Evolutionary conservation across 495 filamentous ascomycete genomes (phyloP).

Genomic region (Lophiostoma macrostomum): DNA sequence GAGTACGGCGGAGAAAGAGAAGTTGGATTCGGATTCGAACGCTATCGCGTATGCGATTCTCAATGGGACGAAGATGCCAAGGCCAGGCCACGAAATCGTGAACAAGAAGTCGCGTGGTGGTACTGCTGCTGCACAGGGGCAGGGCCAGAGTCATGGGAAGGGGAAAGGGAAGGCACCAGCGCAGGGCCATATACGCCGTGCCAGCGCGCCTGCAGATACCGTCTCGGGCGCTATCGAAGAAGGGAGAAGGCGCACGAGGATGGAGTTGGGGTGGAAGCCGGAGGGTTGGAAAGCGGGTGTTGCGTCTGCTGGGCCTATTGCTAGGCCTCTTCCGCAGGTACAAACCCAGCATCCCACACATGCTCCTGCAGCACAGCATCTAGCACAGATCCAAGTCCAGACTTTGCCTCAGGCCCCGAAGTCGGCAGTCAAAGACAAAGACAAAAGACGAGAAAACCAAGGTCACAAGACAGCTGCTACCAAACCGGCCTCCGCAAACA

Average conservation of each 20-base stretch:
- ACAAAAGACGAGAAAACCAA: neutral
- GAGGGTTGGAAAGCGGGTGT: conserved; percentile 26
- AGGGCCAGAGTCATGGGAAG: neutral
- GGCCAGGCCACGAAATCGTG: neutral
- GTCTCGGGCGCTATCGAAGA: neutral
- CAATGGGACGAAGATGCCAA: conserved; percentile 9
- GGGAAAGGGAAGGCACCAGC: neutral
- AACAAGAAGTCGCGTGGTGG: too few species aligned
- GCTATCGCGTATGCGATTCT: conserved; percentile 24
- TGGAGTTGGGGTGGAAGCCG: neutral
- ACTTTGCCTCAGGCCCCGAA: conserved; percentile 3
- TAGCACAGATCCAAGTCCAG: too few species aligned
- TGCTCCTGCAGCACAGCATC: too few species aligned
- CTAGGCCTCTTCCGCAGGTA: too few species aligned
- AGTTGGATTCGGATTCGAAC: neutral
- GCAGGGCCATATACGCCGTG: conserved; percentile 5
- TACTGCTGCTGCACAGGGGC: too few species aligned
- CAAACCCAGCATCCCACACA: too few species aligned
- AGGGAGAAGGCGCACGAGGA: too few species aligned
- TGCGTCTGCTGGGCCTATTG: too few species aligned
- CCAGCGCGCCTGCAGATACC: conserved; percentile 21
- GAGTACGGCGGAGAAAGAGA: too few species aligned
- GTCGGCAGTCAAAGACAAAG: neutral
- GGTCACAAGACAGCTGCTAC: conserved; percentile 16
- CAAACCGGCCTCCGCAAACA: conserved; percentile 16